Conservation (phyloP, 2,329 filamentous ascomycete genomes). For the Scedosporium boydii region DNA sequence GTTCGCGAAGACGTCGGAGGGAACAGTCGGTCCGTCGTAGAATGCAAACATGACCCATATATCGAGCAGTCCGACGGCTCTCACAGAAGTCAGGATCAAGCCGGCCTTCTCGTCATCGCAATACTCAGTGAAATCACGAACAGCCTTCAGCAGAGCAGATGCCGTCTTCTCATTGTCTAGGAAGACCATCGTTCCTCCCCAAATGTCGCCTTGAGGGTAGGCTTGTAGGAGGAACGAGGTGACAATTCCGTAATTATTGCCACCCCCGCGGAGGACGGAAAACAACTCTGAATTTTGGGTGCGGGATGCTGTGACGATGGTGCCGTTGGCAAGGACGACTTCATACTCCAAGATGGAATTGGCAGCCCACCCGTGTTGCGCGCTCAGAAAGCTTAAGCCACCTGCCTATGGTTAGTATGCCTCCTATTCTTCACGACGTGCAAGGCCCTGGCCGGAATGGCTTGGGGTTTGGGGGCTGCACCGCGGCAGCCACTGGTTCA, state of each 20-base stretch:
- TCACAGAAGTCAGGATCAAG: conserved; percentile 42
- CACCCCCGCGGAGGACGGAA: conserved; percentile 43
- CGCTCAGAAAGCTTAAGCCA: conserved; percentile 40
- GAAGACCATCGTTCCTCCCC: conserved; percentile 33
- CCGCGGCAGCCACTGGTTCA: not conserved
- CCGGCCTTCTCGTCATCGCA: conserved; percentile 50
- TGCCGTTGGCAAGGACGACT: conserved; percentile 41
- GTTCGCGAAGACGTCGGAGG: conserved; percentile 28
- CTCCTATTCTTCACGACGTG: not conserved
- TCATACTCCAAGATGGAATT: conserved; percentile 39
- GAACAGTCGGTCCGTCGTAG: conserved; percentile 48
- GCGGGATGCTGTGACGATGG: conserved; percentile 33
- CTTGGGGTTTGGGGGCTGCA: no score
- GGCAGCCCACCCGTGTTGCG: conserved; percentile 39
- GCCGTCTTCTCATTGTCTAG: conserved; percentile 19
- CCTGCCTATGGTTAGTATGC: conserved; percentile 16
- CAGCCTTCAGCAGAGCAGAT: conserved; percentile 30
- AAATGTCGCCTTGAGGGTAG: conserved; percentile 28
- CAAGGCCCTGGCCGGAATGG: no score
- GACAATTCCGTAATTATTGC: conserved; percentile 46
- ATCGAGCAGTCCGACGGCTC: conserved; percentile 31
- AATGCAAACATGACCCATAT: conserved; percentile 53
- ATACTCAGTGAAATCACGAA: conserved; percentile 40
- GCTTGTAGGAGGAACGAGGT: conserved; percentile 34
- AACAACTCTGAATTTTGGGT: conserved; percentile 37